These are phyloP conservation scores for Suhomyces yuchorum DNA, from an alignment of 1,139 yeast species.

Conservation along the genomic window DNA sequence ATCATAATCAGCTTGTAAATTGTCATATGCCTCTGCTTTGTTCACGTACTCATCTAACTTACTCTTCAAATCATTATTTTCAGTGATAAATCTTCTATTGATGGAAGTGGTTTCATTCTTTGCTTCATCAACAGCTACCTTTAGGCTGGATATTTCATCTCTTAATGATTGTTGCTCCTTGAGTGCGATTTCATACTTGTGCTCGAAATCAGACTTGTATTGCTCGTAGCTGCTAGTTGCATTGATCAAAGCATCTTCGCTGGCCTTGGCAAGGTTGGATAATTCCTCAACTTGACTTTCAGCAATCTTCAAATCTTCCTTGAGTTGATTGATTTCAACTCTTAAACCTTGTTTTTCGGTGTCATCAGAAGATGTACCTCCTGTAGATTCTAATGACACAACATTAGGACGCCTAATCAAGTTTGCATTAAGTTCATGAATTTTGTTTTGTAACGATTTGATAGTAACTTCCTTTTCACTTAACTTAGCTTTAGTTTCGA, in stretches of 20 bases:
- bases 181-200: constrained; percentile 23
- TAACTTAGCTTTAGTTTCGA: constrained; percentile 43
- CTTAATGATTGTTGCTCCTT: constrained; percentile 27
- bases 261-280: constrained; percentile 41
- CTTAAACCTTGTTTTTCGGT: constrained; percentile 15
- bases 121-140: constrained; percentile 18
- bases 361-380: constrained; percentile 7
- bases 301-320: constrained; percentile 39
- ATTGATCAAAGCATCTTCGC: constrained; percentile 43
- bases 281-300: constrained; percentile 44
- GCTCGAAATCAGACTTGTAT: constrained; percentile 31
- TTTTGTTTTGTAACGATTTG: constrained; percentile 28
- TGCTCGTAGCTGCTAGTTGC: constrained; percentile 43
- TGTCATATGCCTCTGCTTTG: constrained; percentile 42
- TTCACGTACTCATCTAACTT: constrained; percentile 24
- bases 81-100: constrained; percentile 19
- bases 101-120: constrained; percentile 21
- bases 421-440: constrained; percentile 21
- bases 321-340: constrained; percentile 37
- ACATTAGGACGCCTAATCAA: constrained; percentile 13
- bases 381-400: constrained; percentile 3
- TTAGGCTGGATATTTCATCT: constrained; percentile 24
- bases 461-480: constrained; percentile 31
- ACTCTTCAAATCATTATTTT: constrained; percentile 27
- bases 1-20: constrained; percentile 37